phyloP scores from a whole-genome alignment of 495 filamentous ascomycete species.

The Bombardia bombarda region DNA sequence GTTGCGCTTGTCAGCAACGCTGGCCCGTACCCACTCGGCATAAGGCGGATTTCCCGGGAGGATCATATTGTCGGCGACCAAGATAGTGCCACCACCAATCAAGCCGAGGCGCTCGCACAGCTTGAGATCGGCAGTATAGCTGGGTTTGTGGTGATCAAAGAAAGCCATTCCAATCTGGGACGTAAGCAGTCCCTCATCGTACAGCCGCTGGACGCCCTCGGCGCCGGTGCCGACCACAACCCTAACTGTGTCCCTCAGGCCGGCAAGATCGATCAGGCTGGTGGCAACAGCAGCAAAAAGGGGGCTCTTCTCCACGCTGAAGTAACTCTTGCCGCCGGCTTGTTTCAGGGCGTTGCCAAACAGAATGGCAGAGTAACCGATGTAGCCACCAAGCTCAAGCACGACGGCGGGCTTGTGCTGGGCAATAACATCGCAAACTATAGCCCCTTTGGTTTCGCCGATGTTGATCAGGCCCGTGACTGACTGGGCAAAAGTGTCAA shows the following conservation, averaged over 20 bases:
- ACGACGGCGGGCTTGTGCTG: slow-evolving; percentile 57
- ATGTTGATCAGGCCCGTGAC: slow-evolving; percentile 73
- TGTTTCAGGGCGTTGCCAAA: slow-evolving; percentile 56
- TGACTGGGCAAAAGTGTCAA: slow-evolving; percentile 61
- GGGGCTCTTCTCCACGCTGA: slow-evolving; percentile 59
- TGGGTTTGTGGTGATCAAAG: slow-evolving; percentile 68
- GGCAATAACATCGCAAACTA: slow-evolving; percentile 56
- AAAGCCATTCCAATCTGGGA: slow-evolving; percentile 58
- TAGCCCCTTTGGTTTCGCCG: slow-evolving; percentile 61
- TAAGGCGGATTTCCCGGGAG: slow-evolving; percentile 71
- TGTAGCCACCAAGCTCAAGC: slow-evolving; percentile 75
- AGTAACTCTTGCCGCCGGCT: slow-evolving; percentile 53
- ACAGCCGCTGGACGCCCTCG: slow-evolving; percentile 47
- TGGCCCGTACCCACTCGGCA: slow-evolving; percentile 54
- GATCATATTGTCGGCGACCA: slow-evolving; percentile 69
- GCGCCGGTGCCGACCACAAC: slow-evolving; percentile 61
- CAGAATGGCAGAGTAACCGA: slow-evolving; percentile 71
- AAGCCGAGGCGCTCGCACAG: slow-evolving; percentile 60
- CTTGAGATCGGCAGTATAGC: slow-evolving; percentile 64
- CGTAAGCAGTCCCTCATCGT: slow-evolving; percentile 38
- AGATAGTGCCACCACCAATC: slow-evolving; percentile 50
- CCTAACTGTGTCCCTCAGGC: slow-evolving; percentile 55
- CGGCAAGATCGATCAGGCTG: slow-evolving; percentile 58
- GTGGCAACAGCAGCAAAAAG: slow-evolving; percentile 57
- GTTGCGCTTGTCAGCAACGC: slow-evolving; percentile 40